Evolutionary conservation across 345 rosid species (phyloP).

Genomic region (Eucalyptus melliodora): DNA sequence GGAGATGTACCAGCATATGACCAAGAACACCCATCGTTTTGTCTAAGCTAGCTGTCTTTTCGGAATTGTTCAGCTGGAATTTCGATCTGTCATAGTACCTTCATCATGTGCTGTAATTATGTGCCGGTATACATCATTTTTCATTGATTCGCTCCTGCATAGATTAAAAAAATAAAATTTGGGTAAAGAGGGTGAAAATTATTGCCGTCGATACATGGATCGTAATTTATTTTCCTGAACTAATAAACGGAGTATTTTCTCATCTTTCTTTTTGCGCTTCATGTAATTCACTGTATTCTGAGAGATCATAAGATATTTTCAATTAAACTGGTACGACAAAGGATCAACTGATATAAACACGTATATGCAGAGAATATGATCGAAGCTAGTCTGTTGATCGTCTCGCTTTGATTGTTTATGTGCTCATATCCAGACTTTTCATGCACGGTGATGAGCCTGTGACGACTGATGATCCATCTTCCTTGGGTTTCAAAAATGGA

Average conservation of each 20-base stretch:
- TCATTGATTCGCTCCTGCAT: not conserved
- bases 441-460: not conserved
- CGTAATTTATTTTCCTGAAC: not conserved
- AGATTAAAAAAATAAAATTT: not conserved
- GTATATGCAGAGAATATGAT: not conserved
- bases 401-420: not conserved
- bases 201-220: not conserved
- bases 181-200: not conserved
- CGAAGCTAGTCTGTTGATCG: not conserved
- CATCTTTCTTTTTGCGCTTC: not conserved
- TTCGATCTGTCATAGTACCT: not conserved
- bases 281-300: not conserved
- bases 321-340: not conserved
- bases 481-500: not conserved
- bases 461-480: not conserved
- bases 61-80: not conserved
- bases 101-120: not conserved
- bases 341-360: not conserved
- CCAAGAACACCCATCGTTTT: not conserved
- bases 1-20: conserved; percentile 31
- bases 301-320: not conserved
- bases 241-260: not conserved
- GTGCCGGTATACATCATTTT: not conserved
- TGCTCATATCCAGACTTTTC: not conserved
- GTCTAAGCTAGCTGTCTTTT: not conserved